Conservation (phyloP, 768 basidiomycete genomes). For the Phanerodontia chrysosporium region DNA sequence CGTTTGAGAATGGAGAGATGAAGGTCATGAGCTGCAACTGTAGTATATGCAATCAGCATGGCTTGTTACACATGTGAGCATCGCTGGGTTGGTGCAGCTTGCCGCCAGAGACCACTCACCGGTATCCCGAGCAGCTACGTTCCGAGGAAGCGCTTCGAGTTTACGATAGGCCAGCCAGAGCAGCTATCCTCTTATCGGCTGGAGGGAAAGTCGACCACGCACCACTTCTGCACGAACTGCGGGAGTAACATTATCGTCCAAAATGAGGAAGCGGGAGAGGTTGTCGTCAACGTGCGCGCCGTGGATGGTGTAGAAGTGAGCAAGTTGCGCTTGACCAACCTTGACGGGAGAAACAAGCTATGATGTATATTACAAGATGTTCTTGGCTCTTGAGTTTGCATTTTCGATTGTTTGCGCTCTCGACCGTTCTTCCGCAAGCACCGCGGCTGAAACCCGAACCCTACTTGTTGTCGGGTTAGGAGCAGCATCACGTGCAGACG, state of each 20-base stretch:
- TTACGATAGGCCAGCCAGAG: not conserved
- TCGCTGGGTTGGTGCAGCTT: not conserved
- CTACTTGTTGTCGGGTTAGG: not conserved
- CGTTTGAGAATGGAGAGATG: not conserved
- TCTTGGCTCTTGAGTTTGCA: too few species aligned
- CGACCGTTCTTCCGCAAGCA: too few species aligned
- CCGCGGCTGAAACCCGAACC: not conserved
- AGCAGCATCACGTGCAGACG: not conserved
- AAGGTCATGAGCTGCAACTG: conserved; percentile 6
- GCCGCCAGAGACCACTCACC: not conserved
- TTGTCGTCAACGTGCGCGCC: not conserved
- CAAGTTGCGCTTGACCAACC: not conserved
- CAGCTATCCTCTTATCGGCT: not conserved
- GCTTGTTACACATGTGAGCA: not conserved
- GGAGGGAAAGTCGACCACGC: not conserved
- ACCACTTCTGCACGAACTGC: conserved; percentile 1
- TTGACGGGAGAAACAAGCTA: conserved; percentile 3
- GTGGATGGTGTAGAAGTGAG: not conserved
- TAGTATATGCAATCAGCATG: conserved; percentile 2
- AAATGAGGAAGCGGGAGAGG: not conserved
- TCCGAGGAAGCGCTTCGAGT: not conserved
- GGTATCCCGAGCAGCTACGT: not conserved
- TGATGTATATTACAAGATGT: too few species aligned
- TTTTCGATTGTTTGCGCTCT: too few species aligned
- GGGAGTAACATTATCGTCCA: conserved; percentile 2